Base-by-base conservation (phyloP, 108 stramenopile genomes). In the Skeletonema marinoi region DNA sequence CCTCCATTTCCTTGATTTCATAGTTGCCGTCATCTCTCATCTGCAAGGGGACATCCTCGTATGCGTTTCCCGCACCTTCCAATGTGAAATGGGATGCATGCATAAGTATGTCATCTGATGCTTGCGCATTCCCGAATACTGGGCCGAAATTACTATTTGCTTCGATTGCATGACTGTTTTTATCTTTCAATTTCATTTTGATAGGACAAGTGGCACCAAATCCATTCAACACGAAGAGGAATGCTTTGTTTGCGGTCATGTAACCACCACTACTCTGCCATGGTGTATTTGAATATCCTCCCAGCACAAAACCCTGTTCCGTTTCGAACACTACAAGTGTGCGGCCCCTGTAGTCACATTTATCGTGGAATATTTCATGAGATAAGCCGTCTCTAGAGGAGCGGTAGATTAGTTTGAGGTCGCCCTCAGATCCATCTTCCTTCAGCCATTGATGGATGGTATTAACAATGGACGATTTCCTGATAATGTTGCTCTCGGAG, bases 361-460 rank as follows among this genome's bases (percentile, higher is more conserved):
- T 70, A 19, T 35, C 38, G 54, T 70, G 74, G 32, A 76, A 81
- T 3, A 44, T 14, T 21, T 21, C n/a, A 76, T 33, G 10, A 2
- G 25, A 38, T 16, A 19, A 16, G 2, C 68, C 62, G 50, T 81
- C 74, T n/a, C 62, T 38, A 29, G 74, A 75, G 14, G 60, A 35
- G 16, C 62, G 74, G 50, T 81, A 75, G 12, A 81, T 54, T 68
- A n/a, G 71, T 21, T 29, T 25, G 5, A 35, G 60, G 17, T 14
- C 63, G 25, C 3, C 70, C 44, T 32, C 60, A 21, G 38, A 44
- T 16, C 16, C 19, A 1, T 62, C 42, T 63, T 79, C 63, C 6
- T 69, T 21, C 3, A 80, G 60, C 78, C 78, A 80, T 35, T 68
- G 38, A 11, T 48, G 48, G 60, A 80, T 71, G 0, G 25, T 13